Base-by-base conservation (phyloP, 257 asterid genomes). In the Eustoma russellianum region DNA sequence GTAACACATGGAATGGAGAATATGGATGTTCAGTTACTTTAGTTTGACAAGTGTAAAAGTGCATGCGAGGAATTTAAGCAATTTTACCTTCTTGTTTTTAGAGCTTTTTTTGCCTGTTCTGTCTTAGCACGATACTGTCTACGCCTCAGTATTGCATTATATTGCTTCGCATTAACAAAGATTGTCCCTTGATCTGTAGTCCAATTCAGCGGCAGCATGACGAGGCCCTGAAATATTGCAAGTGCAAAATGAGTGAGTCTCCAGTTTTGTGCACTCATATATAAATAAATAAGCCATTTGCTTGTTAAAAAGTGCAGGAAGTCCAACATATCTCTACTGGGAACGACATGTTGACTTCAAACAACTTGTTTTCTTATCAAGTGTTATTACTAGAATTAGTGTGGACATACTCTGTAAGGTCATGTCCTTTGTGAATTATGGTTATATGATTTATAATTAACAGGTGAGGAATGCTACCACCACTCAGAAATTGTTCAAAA, bases 81-180 rank as follows among this genome's bases (percentile, higher is more conserved):
- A 48, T 46, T 47, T 40, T 59, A 83, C 94, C 93, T 79, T 83
- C 8, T 85, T 83, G 33, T 58, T 70, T 59, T 87, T 59, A 56
- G 54, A 11, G 62, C 33, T 59, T 69, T 77, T 30, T 79, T 71
- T 62, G 64, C 66, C 52, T 66, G 54, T 48, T 68, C 86, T 6
- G 75, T 74, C 79, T 82, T 77, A 3, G 96, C 90, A 11, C 96
- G 83, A 57, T 65, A 72, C 81, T 72, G 74, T 48, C 96, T 60
- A 18, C 96, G 94, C 76, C 90, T 76, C 64, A 88, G 56, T 55
- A 88, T 88, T 19, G 83, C 89, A 24, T 73, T 73, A 57, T 88
- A 88, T 77, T 88, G 96, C 84, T 88, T 88, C 0, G 88, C 82
- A 17, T 88, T 88, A 14, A 88, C 96, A 30, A 70, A 88, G 12